Percentiles rank a stretch among this genome's conserved stretches.
Conservation (phyloP, 768 basidiomycete genomes). For the Lactarius indigo region DNA sequence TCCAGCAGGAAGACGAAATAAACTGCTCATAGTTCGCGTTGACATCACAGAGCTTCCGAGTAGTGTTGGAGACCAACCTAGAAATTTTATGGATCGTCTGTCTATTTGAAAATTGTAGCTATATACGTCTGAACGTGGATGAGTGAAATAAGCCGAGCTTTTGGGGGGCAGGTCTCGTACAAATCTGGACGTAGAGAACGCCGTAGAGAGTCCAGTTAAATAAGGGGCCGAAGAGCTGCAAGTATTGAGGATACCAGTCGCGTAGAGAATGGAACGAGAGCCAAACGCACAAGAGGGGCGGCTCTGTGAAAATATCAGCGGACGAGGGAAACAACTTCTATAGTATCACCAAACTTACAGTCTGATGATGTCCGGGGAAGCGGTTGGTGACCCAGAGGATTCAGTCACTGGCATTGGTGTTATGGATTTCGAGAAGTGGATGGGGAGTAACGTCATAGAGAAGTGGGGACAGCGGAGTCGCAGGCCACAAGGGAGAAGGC, state of each 20-base stretch:
- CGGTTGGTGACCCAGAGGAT: neutral
- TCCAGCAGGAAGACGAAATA: neutral
- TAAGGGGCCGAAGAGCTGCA: neutral
- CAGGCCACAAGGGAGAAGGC: neutral
- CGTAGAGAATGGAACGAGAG: neutral
- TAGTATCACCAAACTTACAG: neutral
- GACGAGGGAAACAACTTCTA: neutral
- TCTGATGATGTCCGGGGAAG: neutral
- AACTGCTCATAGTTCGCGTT: neutral
- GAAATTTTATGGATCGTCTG: neutral
- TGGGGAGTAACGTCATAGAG: neutral
- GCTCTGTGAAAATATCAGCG: neutral
- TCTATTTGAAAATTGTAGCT: neutral
- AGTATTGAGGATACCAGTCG: neutral
- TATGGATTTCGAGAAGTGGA: neutral
- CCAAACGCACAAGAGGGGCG: neutral
- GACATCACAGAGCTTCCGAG: neutral
- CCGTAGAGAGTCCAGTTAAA: neutral
- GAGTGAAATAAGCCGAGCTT: neutral
- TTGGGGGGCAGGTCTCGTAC: neutral
- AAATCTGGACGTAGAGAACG: neutral
- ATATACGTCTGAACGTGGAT: neutral
- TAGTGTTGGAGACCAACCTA: neutral
- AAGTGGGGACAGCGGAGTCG: neutral
- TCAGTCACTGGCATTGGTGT: neutral